A percentile compares a stretch with the other conserved stretches of the same genome.
These are phyloP conservation scores for Penicillium janthinellum DNA, from an alignment of 2,329 filamentous ascomycete genomes.

Conservation along the genomic window DNA sequence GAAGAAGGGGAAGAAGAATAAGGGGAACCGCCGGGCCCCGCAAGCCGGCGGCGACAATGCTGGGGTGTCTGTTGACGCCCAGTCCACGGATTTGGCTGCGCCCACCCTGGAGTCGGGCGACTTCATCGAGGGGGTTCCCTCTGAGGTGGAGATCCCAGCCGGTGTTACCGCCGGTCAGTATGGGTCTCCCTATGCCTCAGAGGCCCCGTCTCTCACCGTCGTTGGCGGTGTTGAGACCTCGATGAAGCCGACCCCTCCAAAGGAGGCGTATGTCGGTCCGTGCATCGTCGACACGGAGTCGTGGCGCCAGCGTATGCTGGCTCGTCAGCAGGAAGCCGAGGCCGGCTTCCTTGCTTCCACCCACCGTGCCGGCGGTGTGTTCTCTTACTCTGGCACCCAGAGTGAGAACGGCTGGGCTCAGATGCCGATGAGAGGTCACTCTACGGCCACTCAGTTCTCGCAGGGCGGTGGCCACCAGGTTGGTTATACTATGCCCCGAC, in stretches of 20 bases:
- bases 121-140: neutral
- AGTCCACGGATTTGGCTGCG: neutral
- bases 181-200: neutral
- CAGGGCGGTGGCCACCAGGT: neutral
- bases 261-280: slow-evolving; percentile 1
- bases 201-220: neutral
- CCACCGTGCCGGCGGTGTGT: neutral
- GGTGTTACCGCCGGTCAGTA: neutral
- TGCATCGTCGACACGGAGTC: slow-evolving; percentile 1
- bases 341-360: neutral
- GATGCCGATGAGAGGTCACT: neutral
- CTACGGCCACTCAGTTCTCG: neutral
- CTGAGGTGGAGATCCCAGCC: neutral
- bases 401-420: slow-evolving; percentile 1
- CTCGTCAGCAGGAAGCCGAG: neutral
- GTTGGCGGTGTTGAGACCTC: neutral
- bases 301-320: slow-evolving; percentile 3
- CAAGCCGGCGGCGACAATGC: neutral
- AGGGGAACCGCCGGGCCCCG: neutral
- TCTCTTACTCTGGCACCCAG: neutral
- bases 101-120: neutral
- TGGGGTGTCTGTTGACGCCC: neutral
- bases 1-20: neutral
- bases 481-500: neutral
- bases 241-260: neutral